Conservation (phyloP, 768 basidiomycete genomes). For the Coprinopsis sp. region DNA sequence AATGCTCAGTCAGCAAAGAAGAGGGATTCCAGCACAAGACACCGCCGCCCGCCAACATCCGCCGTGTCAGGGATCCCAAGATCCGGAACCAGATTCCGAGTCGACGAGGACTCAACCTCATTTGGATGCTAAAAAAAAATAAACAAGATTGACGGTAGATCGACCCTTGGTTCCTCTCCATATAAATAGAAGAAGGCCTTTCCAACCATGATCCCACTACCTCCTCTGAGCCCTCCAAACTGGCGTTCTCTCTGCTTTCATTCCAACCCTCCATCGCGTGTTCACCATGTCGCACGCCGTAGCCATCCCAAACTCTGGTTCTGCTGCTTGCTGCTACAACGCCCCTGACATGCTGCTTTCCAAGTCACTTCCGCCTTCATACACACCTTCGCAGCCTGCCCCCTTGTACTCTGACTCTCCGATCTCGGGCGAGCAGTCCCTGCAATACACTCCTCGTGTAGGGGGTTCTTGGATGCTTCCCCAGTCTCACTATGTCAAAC, state of each 20-base stretch:
- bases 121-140: too few relatives aligned
- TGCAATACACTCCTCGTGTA: conserved; percentile 44
- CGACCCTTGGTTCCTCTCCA: too few relatives aligned
- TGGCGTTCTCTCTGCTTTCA: neutral
- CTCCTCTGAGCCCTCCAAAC: neutral
- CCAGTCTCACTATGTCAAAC: conserved; percentile 37
- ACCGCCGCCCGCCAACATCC: too few relatives aligned
- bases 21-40: too few relatives aligned
- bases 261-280: neutral
- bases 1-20: too few relatives aligned
- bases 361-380: conserved; percentile 40
- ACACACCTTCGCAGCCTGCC: conserved; percentile 48
- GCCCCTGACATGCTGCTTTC: neutral
- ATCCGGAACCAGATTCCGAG: too few relatives aligned
- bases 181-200: too few relatives aligned
- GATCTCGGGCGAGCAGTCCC: conserved; percentile 44
- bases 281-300: neutral
- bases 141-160: too few relatives aligned
- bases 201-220: too few relatives aligned
- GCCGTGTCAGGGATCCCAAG: too few relatives aligned
- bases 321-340: neutral
- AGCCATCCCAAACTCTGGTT: too few relatives aligned
- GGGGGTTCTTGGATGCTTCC: conserved; percentile 18
- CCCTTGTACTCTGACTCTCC: conserved; percentile 58
- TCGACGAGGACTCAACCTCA: too few relatives aligned